phyloP scores from a whole-genome alignment of 2,329 filamentous ascomycete genomes.

The Aurifilum marmelostoma region DNA sequence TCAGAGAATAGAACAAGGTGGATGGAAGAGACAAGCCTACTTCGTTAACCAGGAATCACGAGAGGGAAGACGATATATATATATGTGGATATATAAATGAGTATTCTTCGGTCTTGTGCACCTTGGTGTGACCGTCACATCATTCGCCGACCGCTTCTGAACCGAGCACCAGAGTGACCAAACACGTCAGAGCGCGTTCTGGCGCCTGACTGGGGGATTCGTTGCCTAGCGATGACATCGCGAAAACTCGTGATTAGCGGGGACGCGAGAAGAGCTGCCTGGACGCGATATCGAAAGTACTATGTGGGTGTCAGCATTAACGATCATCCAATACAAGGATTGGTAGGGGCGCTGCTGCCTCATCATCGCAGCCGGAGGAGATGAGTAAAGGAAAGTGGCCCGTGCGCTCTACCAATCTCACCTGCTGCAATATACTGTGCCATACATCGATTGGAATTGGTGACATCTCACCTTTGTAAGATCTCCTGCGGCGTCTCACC shows the following conservation, averaged over 20 bases:
- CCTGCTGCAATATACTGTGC: not conserved
- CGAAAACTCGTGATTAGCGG: slow-evolving; percentile 22
- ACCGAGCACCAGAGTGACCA: not conserved
- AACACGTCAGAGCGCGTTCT: slow-evolving; percentile 20
- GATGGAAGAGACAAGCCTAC: not conserved
- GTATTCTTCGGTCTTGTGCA: not conserved
- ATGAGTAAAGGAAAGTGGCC: not conserved
- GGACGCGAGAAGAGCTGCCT: slow-evolving; percentile 14
- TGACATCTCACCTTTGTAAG: not conserved
- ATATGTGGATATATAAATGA: no score
- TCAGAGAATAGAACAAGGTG: not conserved
- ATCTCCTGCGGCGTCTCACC: not conserved
- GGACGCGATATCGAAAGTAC: not conserved
- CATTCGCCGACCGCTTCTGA: not conserved
- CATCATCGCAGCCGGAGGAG: not conserved
- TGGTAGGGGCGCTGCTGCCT: not conserved
- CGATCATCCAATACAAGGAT: not conserved
- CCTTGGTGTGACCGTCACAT: not conserved
- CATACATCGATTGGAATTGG: not conserved
- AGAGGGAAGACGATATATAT: not conserved
- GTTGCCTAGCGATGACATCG: slow-evolving; percentile 20
- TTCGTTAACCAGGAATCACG: not conserved
- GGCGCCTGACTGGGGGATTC: slow-evolving; percentile 6
- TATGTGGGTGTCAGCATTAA: no score
- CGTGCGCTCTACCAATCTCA: not conserved